phyloP scores from a whole-genome alignment of 1,139 yeast species.

The Blastobotrys apis region DNA sequence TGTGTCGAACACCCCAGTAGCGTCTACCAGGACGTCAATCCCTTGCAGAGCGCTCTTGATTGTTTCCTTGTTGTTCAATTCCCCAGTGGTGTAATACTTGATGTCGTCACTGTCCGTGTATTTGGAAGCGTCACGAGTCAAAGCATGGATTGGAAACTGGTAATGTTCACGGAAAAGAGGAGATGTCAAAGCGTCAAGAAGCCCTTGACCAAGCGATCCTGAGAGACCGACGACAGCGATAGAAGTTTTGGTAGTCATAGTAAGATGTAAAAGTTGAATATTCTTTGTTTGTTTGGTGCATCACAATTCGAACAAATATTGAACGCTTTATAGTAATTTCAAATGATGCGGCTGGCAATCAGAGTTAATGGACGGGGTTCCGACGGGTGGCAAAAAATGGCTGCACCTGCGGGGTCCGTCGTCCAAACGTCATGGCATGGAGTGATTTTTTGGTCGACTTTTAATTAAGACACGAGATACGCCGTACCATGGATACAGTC shows the following conservation, averaged over 20 bases:
- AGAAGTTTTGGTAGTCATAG: not conserved
- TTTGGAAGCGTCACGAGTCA: slow-evolving; percentile 45
- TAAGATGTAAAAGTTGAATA: not conserved
- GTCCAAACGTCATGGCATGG: too few species aligned
- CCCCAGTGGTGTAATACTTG: slow-evolving; percentile 21
- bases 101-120: slow-evolving; percentile 34
- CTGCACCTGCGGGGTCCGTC: too few species aligned
- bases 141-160: slow-evolving; percentile 47
- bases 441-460: too few species aligned
- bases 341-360: too few species aligned
- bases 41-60: slow-evolving; percentile 41
- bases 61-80: slow-evolving; percentile 21
- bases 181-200: slow-evolving; percentile 41
- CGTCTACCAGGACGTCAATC: slow-evolving; percentile 49
- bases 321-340: too few species aligned
- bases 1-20: slow-evolving; percentile 10
- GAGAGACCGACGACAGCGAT: slow-evolving; percentile 50
- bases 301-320: too few species aligned
- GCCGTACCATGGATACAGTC: too few species aligned
- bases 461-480: too few species aligned
- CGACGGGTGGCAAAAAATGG: too few species aligned
- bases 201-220: slow-evolving; percentile 50
- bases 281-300: not conserved
- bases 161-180: slow-evolving; percentile 44
- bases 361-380: too few species aligned